Percentiles rank a stretch among this genome's conserved stretches.
These are phyloP conservation scores for Ceratobasidium theobromae DNA, from an alignment of 1,284 basidiomycete species.

Conservation along the genomic window DNA sequence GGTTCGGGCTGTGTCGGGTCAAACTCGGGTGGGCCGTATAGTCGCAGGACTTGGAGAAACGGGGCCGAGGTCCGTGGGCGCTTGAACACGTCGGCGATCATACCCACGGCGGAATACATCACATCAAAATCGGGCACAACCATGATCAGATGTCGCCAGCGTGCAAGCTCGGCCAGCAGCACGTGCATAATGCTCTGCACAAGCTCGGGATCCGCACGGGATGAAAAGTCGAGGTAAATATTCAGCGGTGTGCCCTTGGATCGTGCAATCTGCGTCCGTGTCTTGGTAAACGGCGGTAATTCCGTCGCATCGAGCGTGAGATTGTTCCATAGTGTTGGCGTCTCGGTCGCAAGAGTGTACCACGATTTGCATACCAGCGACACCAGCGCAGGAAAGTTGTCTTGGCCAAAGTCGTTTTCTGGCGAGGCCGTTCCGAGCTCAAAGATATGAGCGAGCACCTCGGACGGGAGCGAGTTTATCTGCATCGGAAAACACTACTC, in stretches of 20 bases:
- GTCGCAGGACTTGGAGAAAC: conserved; percentile 6
- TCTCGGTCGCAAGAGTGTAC: conserved; percentile 21
- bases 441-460: conserved; percentile 24
- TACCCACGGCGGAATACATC: conserved; percentile 7
- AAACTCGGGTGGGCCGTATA: conserved; percentile 28
- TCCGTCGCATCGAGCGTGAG: conserved; percentile 1
- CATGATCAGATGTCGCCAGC: conserved; percentile 24
- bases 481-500: neutral
- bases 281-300: neutral
- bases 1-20: conserved; percentile 24
- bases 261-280: neutral
- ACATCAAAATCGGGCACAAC: conserved; percentile 21
- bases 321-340: conserved; percentile 24
- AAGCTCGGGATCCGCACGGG: conserved; percentile 2
- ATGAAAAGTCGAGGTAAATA: conserved; percentile 26
- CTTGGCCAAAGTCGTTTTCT: conserved; percentile 26
- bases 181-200: neutral
- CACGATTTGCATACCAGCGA: conserved; percentile 21
- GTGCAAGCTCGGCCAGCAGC: neutral
- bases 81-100: conserved; percentile 11
- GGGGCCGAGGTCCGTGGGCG: neutral
- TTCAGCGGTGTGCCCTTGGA: conserved; percentile 20
- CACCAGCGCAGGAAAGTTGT: conserved; percentile 16
- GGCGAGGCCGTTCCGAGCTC: conserved; percentile 26
- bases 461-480: conserved; percentile 10